Base-by-base conservation (phyloP, 495 filamentous ascomycete genomes). In the Recurvomyces mirabilis region DNA sequence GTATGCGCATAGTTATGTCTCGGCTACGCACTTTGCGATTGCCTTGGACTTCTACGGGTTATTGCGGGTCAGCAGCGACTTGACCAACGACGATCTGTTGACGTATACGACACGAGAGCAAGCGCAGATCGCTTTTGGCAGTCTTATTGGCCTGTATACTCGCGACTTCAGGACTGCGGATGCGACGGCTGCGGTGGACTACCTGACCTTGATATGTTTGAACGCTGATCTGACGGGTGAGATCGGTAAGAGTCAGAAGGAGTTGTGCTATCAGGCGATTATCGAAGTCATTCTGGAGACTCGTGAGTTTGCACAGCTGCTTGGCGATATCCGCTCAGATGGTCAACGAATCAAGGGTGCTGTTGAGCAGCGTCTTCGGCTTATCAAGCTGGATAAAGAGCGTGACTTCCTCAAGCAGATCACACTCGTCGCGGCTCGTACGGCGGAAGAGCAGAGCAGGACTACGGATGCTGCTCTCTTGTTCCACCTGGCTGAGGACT, bases 241-340 rank as follows among this genome's bases (percentile, higher is more conserved):
- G 24, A 62, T 75, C 2, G 89, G 88, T 47, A 78, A 75, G 46
- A 75, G 76, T 12, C 91, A 96, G 58, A 73, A 81, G 25, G 68
- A 74, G 1, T 72, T 95, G 30, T 96, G 89, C 62, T 84, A 95
- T 60, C 86, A 93, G 58, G 87, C 88, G 15, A 70, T 99, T 43
- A 82, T 87, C n/a, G 91, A 96, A 58, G 82, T 94, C 41, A 84
- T 94, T 28, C 71, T 99, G 15, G 91, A 96, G 65, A 93, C 84
- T 10, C 73, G 88, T 43, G 91, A 96, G 58, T 96, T 94, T 59
- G 87, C 88, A 49, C 82, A 83, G 50, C 71, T 99, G 17, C 79
- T 99, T 38, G 91, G 93, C 26, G 93, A 99, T 57, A 82, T 99
- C 46, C 74, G 75, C 44, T 69, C 72, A 6, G 84, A 94, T 54